These are phyloP conservation scores for Penicillium malachiteum DNA, from an alignment of 495 filamentous ascomycete species.

Conservation along the genomic window DNA sequence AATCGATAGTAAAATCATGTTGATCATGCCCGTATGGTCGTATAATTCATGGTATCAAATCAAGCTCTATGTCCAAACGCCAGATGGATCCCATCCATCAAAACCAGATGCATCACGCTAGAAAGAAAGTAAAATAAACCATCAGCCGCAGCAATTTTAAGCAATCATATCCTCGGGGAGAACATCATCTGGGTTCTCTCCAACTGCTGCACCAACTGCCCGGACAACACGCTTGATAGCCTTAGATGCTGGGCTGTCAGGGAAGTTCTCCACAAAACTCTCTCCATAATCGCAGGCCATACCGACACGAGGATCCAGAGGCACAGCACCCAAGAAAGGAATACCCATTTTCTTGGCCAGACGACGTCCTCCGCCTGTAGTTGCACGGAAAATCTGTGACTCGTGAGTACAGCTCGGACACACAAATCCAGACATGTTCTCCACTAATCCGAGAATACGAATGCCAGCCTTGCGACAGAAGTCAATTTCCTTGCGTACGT, in stretches of 20 bases:
- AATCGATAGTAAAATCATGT: too few relatives aligned
- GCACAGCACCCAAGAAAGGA: conserved; percentile 86
- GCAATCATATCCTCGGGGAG: conserved; percentile 36
- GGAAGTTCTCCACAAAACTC: conserved; percentile 91
- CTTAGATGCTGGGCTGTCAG: conserved; percentile 83
- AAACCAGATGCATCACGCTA: conserved; percentile 20
- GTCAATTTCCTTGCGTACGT: conserved; percentile 95
- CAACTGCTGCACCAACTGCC: conserved; percentile 63
- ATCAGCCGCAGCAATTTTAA: conserved; percentile 11
- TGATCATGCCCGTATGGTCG: conserved; percentile 4
- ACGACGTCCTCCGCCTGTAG: conserved; percentile 79
- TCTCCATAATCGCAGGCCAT: conserved; percentile 97
- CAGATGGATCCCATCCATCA: conserved; percentile 7
- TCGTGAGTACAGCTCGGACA: conserved; percentile 83
- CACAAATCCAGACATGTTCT: conserved; percentile 97
- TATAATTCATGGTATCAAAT: conserved; percentile 18
- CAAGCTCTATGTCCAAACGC: conserved; percentile 9
- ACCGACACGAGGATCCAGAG: conserved; percentile 88
- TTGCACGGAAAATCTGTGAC: conserved; percentile 85
- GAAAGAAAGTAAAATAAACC: background rate
- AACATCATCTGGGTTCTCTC: conserved; percentile 47
- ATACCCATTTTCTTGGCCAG: conserved; percentile 83
- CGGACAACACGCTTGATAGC: conserved; percentile 76
- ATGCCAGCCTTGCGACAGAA: conserved; percentile 96
- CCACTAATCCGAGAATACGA: conserved; percentile 80